phyloP scores from a whole-genome alignment of 306 rosid species.

The Castanospermum australe region DNA sequence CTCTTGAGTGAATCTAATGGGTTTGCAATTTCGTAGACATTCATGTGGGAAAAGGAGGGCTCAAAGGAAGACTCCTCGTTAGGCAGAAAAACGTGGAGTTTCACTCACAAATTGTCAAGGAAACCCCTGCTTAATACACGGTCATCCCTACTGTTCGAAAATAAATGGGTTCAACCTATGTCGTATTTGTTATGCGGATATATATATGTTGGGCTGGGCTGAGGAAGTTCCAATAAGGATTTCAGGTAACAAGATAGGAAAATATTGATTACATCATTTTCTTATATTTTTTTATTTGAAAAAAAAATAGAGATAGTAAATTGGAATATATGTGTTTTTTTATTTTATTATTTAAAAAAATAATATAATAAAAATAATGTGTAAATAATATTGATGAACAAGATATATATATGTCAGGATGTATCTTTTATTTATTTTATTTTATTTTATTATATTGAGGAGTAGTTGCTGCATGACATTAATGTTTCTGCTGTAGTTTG shows the following conservation, averaged over 20 bases:
- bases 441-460: slow-evolving; percentile 51
- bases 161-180: slow-evolving; percentile 85
- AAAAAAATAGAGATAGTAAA: no score
- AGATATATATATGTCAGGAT: neutral
- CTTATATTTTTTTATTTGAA: no score
- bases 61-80: no score
- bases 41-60: slow-evolving; percentile 66
- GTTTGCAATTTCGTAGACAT: slow-evolving; percentile 51
- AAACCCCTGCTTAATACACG: slow-evolving; percentile 66
- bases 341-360: no score
- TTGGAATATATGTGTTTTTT: no score
- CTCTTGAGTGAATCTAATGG: neutral
- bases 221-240: neutral
- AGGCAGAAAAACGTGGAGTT: slow-evolving; percentile 83
- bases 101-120: slow-evolving; percentile 63
- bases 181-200: neutral
- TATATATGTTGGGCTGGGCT: neutral
- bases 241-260: no score
- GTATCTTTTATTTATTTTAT: neutral
- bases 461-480: slow-evolving; percentile 83
- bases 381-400: no score
- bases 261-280: no score
- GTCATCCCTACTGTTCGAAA: slow-evolving; percentile 89
- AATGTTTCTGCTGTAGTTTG: slow-evolving; percentile 74
- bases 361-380: no score